Evolutionary conservation across 225 moss, liverwort and hornwort genomes (phyloP).

Genomic region (Pseudoscleropodium purum): DNA sequence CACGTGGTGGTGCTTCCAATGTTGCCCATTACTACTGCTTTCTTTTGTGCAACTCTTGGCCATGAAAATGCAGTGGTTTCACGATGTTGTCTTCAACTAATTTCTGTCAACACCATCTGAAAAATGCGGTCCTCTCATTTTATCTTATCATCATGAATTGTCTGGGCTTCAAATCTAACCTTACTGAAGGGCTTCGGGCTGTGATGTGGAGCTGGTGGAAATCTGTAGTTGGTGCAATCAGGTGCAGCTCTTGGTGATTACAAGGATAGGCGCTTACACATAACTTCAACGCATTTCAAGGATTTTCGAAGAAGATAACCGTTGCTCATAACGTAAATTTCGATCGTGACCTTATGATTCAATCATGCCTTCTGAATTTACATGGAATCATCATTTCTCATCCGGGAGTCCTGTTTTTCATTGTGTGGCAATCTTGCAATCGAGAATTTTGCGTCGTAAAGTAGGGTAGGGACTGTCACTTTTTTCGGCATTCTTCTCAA

Average conservation of each 20-base stretch:
- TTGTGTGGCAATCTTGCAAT: neutral
- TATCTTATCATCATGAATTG: neutral
- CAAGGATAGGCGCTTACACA: neutral
- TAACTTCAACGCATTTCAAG: neutral
- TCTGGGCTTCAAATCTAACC: neutral
- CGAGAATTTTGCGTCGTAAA: neutral
- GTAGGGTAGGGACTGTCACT: neutral
- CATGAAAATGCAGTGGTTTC: conserved; percentile 3
- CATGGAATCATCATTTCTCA: neutral
- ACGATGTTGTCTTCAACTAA: neutral
- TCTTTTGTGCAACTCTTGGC: neutral
- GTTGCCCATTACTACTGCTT: conserved; percentile 35
- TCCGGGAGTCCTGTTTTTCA: neutral
- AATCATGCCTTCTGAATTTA: neutral
- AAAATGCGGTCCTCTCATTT: neutral
- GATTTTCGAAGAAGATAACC: neutral
- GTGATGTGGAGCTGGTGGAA: neutral
- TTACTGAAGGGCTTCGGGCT: neutral
- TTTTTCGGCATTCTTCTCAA: neutral
- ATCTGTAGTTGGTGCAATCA: neutral
- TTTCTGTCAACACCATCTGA: neutral
- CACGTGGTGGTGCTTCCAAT: conserved; percentile 57
- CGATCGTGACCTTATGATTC: neutral
- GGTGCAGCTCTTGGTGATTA: neutral
- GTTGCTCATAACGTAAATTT: neutral